Base-by-base conservation (phyloP, 345 rosid species). In the Kandelia obovata region DNA sequence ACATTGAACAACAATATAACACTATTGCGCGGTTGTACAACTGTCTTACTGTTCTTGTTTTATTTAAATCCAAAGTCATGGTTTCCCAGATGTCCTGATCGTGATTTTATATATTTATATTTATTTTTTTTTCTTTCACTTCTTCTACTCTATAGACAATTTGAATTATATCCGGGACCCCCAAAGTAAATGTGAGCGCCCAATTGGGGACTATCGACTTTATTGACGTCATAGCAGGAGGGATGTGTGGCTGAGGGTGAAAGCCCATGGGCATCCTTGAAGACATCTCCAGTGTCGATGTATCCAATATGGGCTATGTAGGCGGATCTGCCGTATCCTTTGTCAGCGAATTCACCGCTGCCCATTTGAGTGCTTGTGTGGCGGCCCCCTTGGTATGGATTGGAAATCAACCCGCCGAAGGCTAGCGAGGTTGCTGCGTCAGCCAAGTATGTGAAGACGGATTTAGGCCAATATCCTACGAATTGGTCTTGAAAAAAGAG, bases 401-500 rank as follows among this genome's bases (percentile, higher is more conserved):
- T 51, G 0, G 11, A 9, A 7, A 73, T 21, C 34, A 35, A 31
- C 35, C 76, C 76, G 4, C 76, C 76, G 60, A 65, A 73, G 25
- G 0, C 25, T 51, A 73, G 7, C 17, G 2, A 0, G 4, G 8
- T 59, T 16, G 76, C 13, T 9, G 31, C 37, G 25, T 27, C 43
- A 1, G 61, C 60, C 20, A 73, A 30, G 7, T 10, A 5, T 7
- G 59, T 60, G 6, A 73, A 73, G 2, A 73, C 25, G 11, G 53
- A 19, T 1, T 27, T 20, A 2, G 76, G 76, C 71, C 62, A 73
- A 17, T 73, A 73, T 28, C 76, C 76, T 16, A 73, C 0, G 7
- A 21, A 39, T 27, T 58, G 35, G 6, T 10, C 61, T 26, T 25
- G 37, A 5, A 73, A 0, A 13, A 4, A 2, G 17, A 60, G 39